Conservation (phyloP, 805 yeast genomes). For the Maudiozyma pseudohumilis region DNA sequence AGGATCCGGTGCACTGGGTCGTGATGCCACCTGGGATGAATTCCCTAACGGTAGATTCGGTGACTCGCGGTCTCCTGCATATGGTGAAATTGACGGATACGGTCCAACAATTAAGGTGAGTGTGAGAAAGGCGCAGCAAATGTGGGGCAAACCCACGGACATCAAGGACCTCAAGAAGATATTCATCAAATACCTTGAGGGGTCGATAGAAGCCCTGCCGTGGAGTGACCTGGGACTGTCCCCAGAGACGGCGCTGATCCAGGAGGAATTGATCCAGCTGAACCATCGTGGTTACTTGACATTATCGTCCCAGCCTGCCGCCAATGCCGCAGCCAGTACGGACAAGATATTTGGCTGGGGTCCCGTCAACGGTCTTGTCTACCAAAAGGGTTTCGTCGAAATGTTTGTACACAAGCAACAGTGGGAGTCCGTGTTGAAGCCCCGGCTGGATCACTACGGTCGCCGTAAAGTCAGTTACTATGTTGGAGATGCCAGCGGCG, state of each 20-base stretch:
- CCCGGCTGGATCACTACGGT: constrained; percentile 36
- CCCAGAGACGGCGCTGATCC: constrained; percentile 86
- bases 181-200: constrained; percentile 63
- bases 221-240: constrained; percentile 84
- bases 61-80: constrained; percentile 91
- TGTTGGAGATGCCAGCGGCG: constrained; percentile 52
- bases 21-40: constrained; percentile 95
- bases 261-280: constrained; percentile 75
- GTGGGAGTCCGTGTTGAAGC: constrained; percentile 52
- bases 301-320: constrained; percentile 92
- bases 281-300: constrained; percentile 73
- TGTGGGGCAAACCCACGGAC: constrained; percentile 73
- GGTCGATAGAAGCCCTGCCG: constrained; percentile 70
- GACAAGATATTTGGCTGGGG: constrained; percentile 98
- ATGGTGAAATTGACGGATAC: constrained; percentile 96
- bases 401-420: constrained; percentile 64
- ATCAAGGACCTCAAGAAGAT: constrained; percentile 51
- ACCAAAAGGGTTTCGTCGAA: constrained; percentile 91
- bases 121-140: constrained; percentile 50
- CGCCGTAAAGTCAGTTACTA: constrained; percentile 58
- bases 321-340: constrained; percentile 64
- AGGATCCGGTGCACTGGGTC: constrained; percentile 76
- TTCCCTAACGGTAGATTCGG: constrained; percentile 94
- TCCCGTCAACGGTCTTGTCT: constrained; percentile 76
- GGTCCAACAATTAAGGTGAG: constrained; percentile 83